Evolutionary conservation across 371 early-diverging fungal genomes (phyloP).

Genomic region (Mucor mucedo): DNA sequence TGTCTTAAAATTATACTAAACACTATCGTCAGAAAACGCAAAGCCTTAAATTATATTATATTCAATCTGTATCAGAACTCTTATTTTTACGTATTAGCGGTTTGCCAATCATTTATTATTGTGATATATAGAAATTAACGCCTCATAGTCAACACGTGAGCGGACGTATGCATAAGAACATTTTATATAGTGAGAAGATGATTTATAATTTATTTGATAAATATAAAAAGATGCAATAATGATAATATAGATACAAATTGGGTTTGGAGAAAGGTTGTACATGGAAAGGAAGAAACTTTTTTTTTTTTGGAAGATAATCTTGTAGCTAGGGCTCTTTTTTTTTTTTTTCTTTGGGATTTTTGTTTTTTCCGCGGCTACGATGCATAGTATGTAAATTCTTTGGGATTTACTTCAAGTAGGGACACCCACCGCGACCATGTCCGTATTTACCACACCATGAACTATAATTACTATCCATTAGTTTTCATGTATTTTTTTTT

Average conservation of each 20-base stretch:
- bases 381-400: neutral
- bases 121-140: too few species aligned
- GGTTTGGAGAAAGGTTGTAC: neutral
- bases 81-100: too few species aligned
- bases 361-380: neutral
- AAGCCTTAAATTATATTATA: too few species aligned
- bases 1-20: too few species aligned
- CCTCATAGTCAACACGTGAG: too few species aligned
- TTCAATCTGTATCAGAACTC: too few species aligned
- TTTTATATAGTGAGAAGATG: neutral
- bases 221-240: neutral
- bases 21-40: too few species aligned
- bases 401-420: conserved; percentile 3
- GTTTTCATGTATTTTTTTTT: neutral
- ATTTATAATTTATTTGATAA: neutral
- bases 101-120: too few species aligned
- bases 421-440: conserved; percentile 9
- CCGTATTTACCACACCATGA: conserved; percentile 25
- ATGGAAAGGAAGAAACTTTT: neutral
- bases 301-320: neutral
- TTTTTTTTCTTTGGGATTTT: neutral
- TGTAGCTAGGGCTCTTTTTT: neutral
- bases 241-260: neutral
- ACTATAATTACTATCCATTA: conserved; percentile 4
- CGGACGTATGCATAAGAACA: too few species aligned